Percentiles rank a stretch among this genome's conserved stretches.
These are phyloP conservation scores for Fusarium sp. DNA, from an alignment of 2,329 filamentous ascomycete species.

Conservation along the genomic window DNA sequence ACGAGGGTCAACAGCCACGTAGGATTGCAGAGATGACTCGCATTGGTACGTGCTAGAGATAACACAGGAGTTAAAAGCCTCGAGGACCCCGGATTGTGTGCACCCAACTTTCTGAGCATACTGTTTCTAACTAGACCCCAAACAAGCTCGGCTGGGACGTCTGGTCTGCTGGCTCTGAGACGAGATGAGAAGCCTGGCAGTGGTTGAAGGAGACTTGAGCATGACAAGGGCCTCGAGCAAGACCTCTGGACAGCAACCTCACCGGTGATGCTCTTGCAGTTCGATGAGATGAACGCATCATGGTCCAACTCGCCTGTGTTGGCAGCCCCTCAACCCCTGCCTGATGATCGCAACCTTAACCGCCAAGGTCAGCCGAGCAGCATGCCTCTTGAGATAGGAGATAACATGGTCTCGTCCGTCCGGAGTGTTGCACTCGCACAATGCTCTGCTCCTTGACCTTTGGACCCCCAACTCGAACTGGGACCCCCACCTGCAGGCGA, in stretches of 20 bases:
- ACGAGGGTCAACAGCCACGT: slow-evolving; percentile 31
- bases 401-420: slow-evolving; percentile 21
- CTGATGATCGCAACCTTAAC: slow-evolving; percentile 6
- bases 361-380: slow-evolving; percentile 20
- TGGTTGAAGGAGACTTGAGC: background rate
- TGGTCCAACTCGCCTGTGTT: background rate
- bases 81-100: background rate
- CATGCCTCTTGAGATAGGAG: slow-evolving; percentile 15
- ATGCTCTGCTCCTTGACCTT: background rate
- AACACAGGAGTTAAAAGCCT: slow-evolving; percentile 5
- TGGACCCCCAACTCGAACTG: slow-evolving; percentile 14
- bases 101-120: background rate
- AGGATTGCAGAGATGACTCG: slow-evolving; percentile 26
- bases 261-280: background rate
- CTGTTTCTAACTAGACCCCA: background rate
- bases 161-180: background rate
- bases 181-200: background rate
- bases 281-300: background rate
- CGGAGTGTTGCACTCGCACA: background rate
- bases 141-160: background rate
- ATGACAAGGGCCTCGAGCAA: background rate
- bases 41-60: slow-evolving; percentile 23
- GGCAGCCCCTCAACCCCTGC: slow-evolving; percentile 5
- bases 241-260: background rate
- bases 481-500: slow-evolving; percentile 28